Evolutionary conservation across 805 yeast genomes (phyloP).

Genomic region (Blastobotrys parvus): DNA sequence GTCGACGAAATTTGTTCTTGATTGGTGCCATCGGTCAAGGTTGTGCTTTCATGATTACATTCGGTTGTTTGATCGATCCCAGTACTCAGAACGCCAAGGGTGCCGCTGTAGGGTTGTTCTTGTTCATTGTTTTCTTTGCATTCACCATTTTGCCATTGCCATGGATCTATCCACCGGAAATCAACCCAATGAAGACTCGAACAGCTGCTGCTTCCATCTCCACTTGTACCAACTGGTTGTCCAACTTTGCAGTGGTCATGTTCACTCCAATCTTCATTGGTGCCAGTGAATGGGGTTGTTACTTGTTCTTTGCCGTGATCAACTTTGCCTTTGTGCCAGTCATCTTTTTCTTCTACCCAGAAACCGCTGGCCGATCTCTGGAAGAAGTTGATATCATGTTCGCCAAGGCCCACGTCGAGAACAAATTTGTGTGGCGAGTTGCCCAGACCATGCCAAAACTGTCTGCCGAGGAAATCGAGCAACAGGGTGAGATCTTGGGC

Average conservation of each 20-base stretch:
- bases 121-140: slow-evolving; percentile 19
- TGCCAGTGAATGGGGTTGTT: slow-evolving; percentile 48
- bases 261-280: slow-evolving; percentile 50
- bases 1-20: slow-evolving; percentile 56
- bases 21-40: slow-evolving; percentile 45
- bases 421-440: slow-evolving; percentile 51
- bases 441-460: slow-evolving; percentile 57
- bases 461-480: slow-evolving; percentile 47
- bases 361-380: slow-evolving; percentile 66
- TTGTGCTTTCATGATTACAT: slow-evolving; percentile 19
- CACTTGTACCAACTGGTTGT: slow-evolving; percentile 59
- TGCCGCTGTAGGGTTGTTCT: slow-evolving; percentile 18
- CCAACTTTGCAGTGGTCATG: slow-evolving; percentile 59
- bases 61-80: slow-evolving; percentile 16
- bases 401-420: slow-evolving; percentile 53
- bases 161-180: slow-evolving; percentile 22
- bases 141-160: slow-evolving; percentile 19
- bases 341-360: slow-evolving; percentile 63
- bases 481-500: slow-evolving; percentile 51
- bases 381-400: slow-evolving; percentile 58
- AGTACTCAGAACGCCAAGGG: slow-evolving; percentile 16
- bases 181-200: slow-evolving; percentile 19
- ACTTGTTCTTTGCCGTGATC: slow-evolving; percentile 58
- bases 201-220: slow-evolving; percentile 46
- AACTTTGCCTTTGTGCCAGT: slow-evolving; percentile 54